phyloP scores from a whole-genome alignment of 129 eudicot genomes.

The Escallonia herrerae region DNA sequence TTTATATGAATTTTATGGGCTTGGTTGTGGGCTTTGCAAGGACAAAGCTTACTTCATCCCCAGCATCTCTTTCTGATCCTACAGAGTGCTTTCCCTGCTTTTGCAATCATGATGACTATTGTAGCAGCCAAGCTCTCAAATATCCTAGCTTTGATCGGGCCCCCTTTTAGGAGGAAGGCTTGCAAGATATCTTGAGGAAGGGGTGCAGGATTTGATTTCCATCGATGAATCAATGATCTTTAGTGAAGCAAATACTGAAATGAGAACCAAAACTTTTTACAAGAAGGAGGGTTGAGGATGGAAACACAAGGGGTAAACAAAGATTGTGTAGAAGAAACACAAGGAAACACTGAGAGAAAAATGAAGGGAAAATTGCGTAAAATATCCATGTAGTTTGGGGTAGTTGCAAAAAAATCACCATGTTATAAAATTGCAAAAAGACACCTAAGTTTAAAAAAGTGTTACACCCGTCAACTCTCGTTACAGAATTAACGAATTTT shows the following conservation, averaged over 20 bases:
- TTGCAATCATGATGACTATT: slow-evolving; percentile 3
- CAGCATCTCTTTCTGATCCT: background rate
- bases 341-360: no score
- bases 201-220: background rate
- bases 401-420: no score
- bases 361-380: no score
- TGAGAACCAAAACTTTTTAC: no score
- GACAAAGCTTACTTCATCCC: background rate
- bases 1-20: background rate
- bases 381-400: no score
- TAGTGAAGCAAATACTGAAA: no score
- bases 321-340: no score
- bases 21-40: background rate
- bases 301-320: no score
- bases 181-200: background rate
- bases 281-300: background rate
- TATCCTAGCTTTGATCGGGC: slow-evolving; percentile 25
- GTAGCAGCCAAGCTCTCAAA: slow-evolving; percentile 20
- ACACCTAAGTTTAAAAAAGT: no score
- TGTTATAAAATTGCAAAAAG: no score
- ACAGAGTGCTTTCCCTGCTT: slow-evolving; percentile 4
- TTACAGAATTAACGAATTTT: no score
- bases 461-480: no score
- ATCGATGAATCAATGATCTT: background rate
- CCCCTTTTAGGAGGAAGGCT: slow-evolving; percentile 23